Evolutionary conservation across 345 rosid genomes (phyloP).

Genomic region (Gossypium raimondii): DNA sequence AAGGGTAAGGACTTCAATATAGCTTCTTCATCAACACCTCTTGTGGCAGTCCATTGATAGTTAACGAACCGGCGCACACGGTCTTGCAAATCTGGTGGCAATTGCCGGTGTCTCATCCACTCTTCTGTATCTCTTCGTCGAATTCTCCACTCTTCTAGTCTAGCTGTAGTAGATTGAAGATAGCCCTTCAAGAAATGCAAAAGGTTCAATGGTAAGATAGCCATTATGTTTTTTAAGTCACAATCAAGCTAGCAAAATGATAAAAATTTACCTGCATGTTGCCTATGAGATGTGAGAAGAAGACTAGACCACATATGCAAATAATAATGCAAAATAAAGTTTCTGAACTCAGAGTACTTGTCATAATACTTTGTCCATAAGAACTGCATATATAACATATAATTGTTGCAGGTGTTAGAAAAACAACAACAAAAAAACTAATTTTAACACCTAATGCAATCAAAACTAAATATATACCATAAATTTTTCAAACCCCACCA

Average conservation of each 20-base stretch:
- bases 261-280: conserved; percentile 58
- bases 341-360: conserved; percentile 55
- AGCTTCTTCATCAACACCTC: conserved; percentile 82
- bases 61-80: conserved; percentile 80
- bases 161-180: conserved; percentile 77
- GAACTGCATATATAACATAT: conserved; percentile 47
- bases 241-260: background rate
- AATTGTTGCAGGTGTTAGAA: conserved; percentile 4
- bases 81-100: conserved; percentile 70
- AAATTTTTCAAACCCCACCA: conserved; percentile 90
- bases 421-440: background rate
- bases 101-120: conserved; percentile 93
- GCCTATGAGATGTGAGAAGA: conserved; percentile 85
- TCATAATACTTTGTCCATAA: conserved; percentile 66
- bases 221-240: background rate
- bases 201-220: background rate
- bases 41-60: conserved; percentile 74
- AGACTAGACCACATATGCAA: conserved; percentile 63
- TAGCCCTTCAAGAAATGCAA: conserved; percentile 44
- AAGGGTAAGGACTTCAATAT: conserved; percentile 63
- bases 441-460: background rate
- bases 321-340: conserved; percentile 58
- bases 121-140: conserved; percentile 85
- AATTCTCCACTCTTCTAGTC: conserved; percentile 87
- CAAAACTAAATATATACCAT: conserved; percentile 35